A percentile compares a stretch with the other conserved stretches of the same genome.
Evolutionary conservation across 345 rosid species (phyloP).

Genomic region (Eucalyptus virginea): DNA sequence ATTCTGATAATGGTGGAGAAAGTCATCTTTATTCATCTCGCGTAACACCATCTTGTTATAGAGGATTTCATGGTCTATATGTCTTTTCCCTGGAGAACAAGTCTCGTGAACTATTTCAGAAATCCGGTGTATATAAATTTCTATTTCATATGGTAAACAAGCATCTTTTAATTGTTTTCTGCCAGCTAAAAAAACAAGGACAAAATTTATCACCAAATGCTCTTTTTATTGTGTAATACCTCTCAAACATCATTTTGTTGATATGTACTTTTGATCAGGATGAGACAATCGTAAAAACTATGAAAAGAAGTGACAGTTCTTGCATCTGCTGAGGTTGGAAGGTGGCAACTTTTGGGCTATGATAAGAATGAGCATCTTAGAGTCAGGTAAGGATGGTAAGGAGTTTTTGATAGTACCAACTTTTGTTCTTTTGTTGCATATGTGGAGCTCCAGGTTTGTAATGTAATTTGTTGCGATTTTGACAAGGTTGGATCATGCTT

Average conservation of each 20-base stretch:
- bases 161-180: background rate
- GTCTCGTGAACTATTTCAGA: conserved; percentile 17
- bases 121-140: conserved; percentile 42
- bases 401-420: background rate
- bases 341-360: conserved; percentile 24
- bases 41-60: conserved; percentile 18
- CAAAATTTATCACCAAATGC: background rate
- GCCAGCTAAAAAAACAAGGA: background rate
- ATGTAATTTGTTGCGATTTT: background rate
- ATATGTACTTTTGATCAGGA: conserved; percentile 9
- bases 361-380: background rate
- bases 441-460: background rate
- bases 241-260: background rate
- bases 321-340: conserved; percentile 24
- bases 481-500: conserved; percentile 49
- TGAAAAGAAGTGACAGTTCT: conserved; percentile 20
- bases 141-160: conserved; percentile 37
- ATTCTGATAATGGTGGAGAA: background rate
- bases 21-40: conserved; percentile 7
- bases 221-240: background rate
- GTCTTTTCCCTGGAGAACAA: conserved; percentile 28
- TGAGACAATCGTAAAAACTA: conserved; percentile 13
- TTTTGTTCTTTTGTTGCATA: background rate
- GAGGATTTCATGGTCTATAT: conserved; percentile 47
- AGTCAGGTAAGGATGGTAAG: background rate